phyloP scores from a whole-genome alignment of 495 filamentous ascomycete genomes.

The Letharia columbiana region DNA sequence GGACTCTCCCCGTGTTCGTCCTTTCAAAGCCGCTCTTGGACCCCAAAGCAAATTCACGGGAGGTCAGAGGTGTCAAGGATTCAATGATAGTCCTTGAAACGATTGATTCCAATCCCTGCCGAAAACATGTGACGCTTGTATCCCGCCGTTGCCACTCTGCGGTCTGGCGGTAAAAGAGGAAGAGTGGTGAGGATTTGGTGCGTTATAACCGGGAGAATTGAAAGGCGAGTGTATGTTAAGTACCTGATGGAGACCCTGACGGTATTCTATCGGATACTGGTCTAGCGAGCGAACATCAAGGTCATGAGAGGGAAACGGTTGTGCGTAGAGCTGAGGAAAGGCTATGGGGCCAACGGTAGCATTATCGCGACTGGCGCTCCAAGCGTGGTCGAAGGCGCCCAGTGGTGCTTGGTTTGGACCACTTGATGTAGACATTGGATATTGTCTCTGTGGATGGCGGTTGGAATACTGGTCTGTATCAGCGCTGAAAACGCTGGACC shows the following conservation, averaged over 20 bases:
- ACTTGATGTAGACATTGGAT: slow-evolving; percentile 7
- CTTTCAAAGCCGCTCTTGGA: not conserved
- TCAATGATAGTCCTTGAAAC: slow-evolving; percentile 47
- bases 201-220: slow-evolving; percentile 16
- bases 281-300: slow-evolving; percentile 20
- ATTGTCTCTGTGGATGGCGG: slow-evolving; percentile 38
- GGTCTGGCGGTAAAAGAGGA: slow-evolving; percentile 18
- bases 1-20: not conserved
- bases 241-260: slow-evolving; percentile 20
- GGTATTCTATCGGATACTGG: slow-evolving; percentile 25
- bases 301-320: slow-evolving; percentile 16
- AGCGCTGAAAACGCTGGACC: slow-evolving; percentile 50
- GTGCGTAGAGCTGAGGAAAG: slow-evolving; percentile 22
- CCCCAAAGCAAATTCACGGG: not conserved
- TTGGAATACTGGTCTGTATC: slow-evolving; percentile 35
- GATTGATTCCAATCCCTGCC: slow-evolving; percentile 39
- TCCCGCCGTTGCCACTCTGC: slow-evolving; percentile 24
- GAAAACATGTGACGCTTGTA: slow-evolving; percentile 33
- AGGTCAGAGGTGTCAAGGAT: slow-evolving; percentile 28
- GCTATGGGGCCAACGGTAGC: slow-evolving; percentile 8
- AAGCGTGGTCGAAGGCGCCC: slow-evolving; percentile 15
- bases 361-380: slow-evolving; percentile 16
- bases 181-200: slow-evolving; percentile 20
- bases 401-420: slow-evolving; percentile 10
- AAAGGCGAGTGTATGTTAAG: slow-evolving; percentile 19